These are phyloP conservation scores for Penicillium fuscoglaucum DNA, from an alignment of 2,329 filamentous ascomycete genomes.

Conservation along the genomic window DNA sequence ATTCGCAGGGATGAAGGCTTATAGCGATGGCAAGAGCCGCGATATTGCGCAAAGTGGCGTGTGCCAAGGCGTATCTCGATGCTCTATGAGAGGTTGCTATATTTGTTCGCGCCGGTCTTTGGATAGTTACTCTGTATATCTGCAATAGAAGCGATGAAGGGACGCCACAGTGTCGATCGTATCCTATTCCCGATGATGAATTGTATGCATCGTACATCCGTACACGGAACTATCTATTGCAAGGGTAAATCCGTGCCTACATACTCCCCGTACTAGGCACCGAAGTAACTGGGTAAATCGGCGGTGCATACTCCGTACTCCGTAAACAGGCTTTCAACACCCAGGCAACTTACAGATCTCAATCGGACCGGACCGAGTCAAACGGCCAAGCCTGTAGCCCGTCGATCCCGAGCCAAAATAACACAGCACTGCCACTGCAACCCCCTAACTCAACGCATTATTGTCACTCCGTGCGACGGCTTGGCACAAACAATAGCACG, in stretches of 20 bases:
- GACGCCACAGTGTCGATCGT: background rate
- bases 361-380: slow-evolving; percentile 13
- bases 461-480: slow-evolving; percentile 7
- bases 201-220: background rate
- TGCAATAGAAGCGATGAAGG: background rate
- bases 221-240: background rate
- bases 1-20: background rate
- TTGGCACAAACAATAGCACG: slow-evolving; percentile 12
- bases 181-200: background rate
- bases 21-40: background rate
- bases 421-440: slow-evolving; percentile 9
- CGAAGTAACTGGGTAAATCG: background rate
- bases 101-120: background rate
- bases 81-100: slow-evolving; percentile 3
- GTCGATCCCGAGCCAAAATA: slow-evolving; percentile 10
- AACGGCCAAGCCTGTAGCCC: slow-evolving; percentile 2
- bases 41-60: slow-evolving; percentile 1
- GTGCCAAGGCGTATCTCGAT: background rate
- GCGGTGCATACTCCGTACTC: background rate
- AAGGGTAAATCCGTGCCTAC: background rate
- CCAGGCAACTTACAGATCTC: background rate
- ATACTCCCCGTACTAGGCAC: background rate
- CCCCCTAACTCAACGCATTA: slow-evolving; percentile 9
- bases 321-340: background rate
- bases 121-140: background rate